Evolutionary conservation across 2,329 filamentous ascomycete species (phyloP).

Genomic region (Penicillium brasilianum): DNA sequence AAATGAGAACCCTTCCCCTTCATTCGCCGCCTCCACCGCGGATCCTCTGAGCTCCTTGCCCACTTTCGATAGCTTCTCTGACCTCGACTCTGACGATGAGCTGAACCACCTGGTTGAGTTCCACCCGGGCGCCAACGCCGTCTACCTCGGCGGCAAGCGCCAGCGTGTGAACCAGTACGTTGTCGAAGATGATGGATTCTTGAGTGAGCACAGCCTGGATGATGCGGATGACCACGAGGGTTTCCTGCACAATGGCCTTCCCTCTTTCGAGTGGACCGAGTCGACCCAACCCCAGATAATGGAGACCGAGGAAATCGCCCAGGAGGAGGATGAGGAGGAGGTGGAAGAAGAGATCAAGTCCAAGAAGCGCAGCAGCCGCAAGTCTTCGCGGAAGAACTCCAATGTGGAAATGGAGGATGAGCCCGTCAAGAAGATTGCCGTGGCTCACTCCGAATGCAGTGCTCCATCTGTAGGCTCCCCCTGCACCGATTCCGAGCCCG

Average conservation of each 20-base stretch:
- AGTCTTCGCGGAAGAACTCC: conserved; percentile 51
- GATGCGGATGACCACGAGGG: conserved; percentile 72
- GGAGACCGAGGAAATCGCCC: conserved; percentile 50
- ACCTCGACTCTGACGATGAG: conserved; percentile 89
- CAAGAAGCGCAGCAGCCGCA: conserved; percentile 51
- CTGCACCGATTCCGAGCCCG: conserved; percentile 47
- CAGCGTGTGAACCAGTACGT: conserved; percentile 73
- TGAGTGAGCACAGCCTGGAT: conserved; percentile 76
- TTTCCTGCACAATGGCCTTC: conserved; percentile 65
- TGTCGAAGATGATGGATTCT: conserved; percentile 76
- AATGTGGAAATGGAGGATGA: conserved; percentile 53
- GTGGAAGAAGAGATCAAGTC: conserved; percentile 57
- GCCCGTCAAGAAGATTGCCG: conserved; percentile 44
- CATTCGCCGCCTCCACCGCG: conserved; percentile 50
- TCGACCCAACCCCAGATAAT: conserved; percentile 29
- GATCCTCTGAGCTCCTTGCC: conserved; percentile 66
- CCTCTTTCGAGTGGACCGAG: conserved; percentile 62
- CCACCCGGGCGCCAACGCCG: conserved; percentile 61
- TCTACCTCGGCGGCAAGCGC: conserved; percentile 69
- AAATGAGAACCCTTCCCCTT: conserved; percentile 44
- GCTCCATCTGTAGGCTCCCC: conserved; percentile 51
- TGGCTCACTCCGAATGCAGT: conserved; percentile 48
- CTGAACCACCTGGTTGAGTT: conserved; percentile 78
- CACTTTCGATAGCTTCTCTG: conserved; percentile 82
- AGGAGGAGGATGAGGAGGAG: conserved; percentile 46